phyloP scores from a whole-genome alignment of 768 basidiomycete species.

The Amanita pseudoporphyria region DNA sequence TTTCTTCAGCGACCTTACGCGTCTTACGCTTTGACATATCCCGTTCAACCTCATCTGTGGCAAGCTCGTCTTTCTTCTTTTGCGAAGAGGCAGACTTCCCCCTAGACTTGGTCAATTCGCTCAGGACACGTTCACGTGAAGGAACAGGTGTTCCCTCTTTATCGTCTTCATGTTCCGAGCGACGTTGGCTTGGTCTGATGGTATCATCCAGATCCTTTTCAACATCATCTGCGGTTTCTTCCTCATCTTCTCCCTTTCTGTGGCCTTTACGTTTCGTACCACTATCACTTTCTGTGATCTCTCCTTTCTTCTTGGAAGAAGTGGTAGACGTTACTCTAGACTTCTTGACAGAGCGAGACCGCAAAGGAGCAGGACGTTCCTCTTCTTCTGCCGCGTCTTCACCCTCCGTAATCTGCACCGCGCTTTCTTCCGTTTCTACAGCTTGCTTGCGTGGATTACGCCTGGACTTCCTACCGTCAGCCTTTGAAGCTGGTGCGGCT shows the following conservation, averaged over 20 bases:
- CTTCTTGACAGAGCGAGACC: neutral
- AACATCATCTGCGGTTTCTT: too few species aligned
- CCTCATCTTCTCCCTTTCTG: too few species aligned
- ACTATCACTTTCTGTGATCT: too few species aligned
- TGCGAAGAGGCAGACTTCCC: neutral
- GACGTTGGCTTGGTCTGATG: too few species aligned
- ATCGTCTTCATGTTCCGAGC: too few species aligned
- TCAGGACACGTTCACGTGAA: too few species aligned
- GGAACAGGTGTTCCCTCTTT: too few species aligned
- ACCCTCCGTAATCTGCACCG: constrained; percentile 4
- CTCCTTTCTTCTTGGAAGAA: too few species aligned
- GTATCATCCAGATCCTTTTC: too few species aligned
- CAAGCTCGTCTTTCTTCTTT: constrained; percentile 11
- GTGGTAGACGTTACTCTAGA: too few species aligned
- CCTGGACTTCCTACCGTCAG: neutral
- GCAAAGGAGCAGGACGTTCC: neutral
- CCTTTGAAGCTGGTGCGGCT: neutral
- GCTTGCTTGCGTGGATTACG: constrained; percentile 8
- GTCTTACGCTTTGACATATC: neutral
- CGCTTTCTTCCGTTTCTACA: constrained; percentile 2
- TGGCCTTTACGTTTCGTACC: too few species aligned
- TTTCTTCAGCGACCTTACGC: too few species aligned
- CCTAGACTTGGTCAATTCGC: neutral
- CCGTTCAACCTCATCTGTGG: neutral
- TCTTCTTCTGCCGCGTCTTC: constrained; percentile 5